phyloP scores from a whole-genome alignment of 805 yeast genomes.

The Komagataella mondaviorum region DNA sequence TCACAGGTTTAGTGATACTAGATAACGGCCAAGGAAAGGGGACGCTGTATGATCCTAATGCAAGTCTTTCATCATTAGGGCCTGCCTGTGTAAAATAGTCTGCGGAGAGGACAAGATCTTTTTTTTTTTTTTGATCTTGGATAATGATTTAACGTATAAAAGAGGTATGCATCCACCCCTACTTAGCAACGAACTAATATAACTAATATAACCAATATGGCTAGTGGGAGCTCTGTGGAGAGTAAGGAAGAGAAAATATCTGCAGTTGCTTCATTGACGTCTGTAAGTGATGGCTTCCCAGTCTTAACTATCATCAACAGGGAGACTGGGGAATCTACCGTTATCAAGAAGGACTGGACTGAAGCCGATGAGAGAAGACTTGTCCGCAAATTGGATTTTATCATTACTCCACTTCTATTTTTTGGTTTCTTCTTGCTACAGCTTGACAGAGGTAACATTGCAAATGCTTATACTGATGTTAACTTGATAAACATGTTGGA shows the following conservation, averaged over 20 bases:
- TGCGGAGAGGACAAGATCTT: background rate
- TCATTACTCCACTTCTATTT: conserved; percentile 30
- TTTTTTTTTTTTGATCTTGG: background rate
- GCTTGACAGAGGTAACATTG: conserved; percentile 33
- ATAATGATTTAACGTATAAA: background rate
- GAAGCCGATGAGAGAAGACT: conserved; percentile 16
- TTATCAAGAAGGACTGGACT: conserved; percentile 6
- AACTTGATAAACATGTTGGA: conserved; percentile 27
- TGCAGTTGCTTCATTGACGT: background rate
- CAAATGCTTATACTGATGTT: conserved; percentile 35
- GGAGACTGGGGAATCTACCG: conserved; percentile 3
- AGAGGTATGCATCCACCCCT: background rate
- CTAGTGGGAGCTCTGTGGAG: background rate
- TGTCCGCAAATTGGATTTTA: conserved; percentile 26
- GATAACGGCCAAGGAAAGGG: background rate
- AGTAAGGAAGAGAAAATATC: background rate
- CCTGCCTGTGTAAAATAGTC: background rate
- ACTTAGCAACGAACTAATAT: no score
- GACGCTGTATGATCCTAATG: no score
- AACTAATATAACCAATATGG: no score
- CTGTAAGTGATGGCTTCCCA: background rate
- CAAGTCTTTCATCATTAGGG: background rate
- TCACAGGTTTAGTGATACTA: no score
- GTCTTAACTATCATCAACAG: conserved; percentile 1
- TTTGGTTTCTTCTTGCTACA: conserved; percentile 33